phyloP scores from a whole-genome alignment of 2,329 filamentous ascomycete species.

The Exophiala viscosa region DNA sequence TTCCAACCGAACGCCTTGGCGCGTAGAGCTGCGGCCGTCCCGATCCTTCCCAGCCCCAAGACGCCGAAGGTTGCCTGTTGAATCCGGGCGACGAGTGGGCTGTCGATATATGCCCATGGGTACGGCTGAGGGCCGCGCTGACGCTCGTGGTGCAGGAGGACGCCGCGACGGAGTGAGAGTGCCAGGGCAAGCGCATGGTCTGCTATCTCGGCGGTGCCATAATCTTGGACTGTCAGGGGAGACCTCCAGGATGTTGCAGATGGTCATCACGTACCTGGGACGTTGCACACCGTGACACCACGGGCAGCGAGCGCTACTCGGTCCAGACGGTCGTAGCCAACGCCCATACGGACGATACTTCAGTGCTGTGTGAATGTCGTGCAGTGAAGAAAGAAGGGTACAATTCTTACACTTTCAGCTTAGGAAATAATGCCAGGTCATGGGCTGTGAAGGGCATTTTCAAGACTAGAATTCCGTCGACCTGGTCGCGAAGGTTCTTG shows the following conservation, averaged over 20 bases:
- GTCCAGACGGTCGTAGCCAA: conserved; percentile 26
- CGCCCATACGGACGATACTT: conserved; percentile 27
- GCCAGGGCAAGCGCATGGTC: conserved; percentile 25
- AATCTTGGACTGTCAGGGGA: conserved; percentile 12
- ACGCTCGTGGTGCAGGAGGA: conserved; percentile 24
- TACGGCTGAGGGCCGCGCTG: conserved; percentile 16
- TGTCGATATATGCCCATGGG: conserved; percentile 25
- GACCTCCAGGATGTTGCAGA: neutral
- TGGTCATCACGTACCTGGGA: conserved; percentile 32
- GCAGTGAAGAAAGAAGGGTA: neutral
- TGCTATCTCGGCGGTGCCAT: conserved; percentile 27
- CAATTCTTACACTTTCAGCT: conserved; percentile 24
- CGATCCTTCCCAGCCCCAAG: conserved; percentile 63
- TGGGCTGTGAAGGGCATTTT: conserved; percentile 24
- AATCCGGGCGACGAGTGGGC: conserved; percentile 21
- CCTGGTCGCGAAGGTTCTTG: conserved; percentile 20
- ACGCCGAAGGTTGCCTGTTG: conserved; percentile 55
- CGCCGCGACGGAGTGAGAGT: conserved; percentile 23
- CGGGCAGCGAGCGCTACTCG: conserved; percentile 23
- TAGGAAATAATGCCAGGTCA: conserved; percentile 24
- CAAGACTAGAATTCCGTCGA: conserved; percentile 25
- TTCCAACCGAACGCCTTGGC: conserved; percentile 63
- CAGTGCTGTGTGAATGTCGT: neutral
- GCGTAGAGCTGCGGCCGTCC: conserved; percentile 59
- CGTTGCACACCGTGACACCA: conserved; percentile 26